Evolutionary conservation across 2,329 filamentous ascomycete species (phyloP), one percentile per base, ranked within the genome.

Genomic region (Lachnellula willkommii): DNA sequence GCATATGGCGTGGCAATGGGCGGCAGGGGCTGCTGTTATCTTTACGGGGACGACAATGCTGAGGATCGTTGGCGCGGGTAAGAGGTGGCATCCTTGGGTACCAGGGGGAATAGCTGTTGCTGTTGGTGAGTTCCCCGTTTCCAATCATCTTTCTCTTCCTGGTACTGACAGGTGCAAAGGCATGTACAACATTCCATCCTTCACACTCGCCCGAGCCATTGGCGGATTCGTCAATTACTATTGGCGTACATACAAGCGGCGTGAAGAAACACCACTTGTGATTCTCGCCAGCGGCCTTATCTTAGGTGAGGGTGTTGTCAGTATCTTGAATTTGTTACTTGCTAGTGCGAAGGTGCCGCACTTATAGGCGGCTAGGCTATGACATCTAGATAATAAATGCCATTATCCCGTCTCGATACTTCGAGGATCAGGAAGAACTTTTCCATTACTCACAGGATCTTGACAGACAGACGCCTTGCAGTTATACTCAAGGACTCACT

Each of bases 151-250:
- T 46, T 42, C 14, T 15, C 52, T 53, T 42, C n/a, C 7, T 4
- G 45, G 14, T 36, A 32, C 50, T 58, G 32, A 54, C 35, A 17
- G 9, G 28, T 26, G 1, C 20, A 26, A 64, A 87, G 88, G 94
- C 49, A 99, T 99, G 84, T 99, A 97, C 74, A 99, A 97, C 66
- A 90, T 93, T 0, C 94, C 94, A 0, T 95, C 90, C 0, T 99
- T 99, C 69, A 99, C 94, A 0, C 76, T 99, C 39, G 92, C 94
- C 0, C 79, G 94, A 59, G 89, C 90, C 0, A 83, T 90, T 9
- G 94, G 94, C 2, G 94, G 94, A 0, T 60, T 85, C 45, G 73
- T 87, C 52, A 85, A 83, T 60, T 91, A 88, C 79, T 94, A 88
- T 73, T 96, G 91, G 91, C 78, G 76, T 52, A 74, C 75, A 70